phyloP scores from a whole-genome alignment of 179 eudicot genomes.

The Patellifolia procumbens region DNA sequence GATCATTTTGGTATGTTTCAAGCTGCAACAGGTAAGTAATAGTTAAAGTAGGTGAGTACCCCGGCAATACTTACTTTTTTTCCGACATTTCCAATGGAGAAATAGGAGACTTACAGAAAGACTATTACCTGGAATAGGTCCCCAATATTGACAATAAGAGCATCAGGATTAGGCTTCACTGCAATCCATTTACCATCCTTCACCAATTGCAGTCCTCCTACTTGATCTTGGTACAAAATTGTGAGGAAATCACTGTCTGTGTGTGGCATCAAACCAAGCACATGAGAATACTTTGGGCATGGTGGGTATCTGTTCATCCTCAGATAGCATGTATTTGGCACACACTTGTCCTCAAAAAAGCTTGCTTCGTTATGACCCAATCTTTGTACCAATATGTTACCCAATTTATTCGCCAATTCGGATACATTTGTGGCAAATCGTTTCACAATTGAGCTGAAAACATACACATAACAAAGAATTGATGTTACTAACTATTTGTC shows the following conservation, averaged over 20 bases:
- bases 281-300: conserved; percentile 57
- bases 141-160: conserved; percentile 83
- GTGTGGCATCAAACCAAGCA: conserved; percentile 83
- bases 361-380: conserved; percentile 43
- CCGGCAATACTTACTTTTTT: too few species aligned
- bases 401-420: conserved; percentile 63
- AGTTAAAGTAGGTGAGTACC: too few species aligned
- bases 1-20: too few species aligned
- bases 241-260: conserved; percentile 94
- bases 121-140: conserved; percentile 73
- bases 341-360: conserved; percentile 56
- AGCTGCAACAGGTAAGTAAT: too few species aligned
- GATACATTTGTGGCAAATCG: conserved; percentile 53
- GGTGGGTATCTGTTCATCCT: conserved; percentile 88
- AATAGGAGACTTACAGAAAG: too few species aligned
- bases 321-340: conserved; percentile 64
- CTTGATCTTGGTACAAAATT: conserved; percentile 72
- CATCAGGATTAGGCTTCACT: conserved; percentile 72
- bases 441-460: conserved; percentile 62
- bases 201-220: conserved; percentile 87
- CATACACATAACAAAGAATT: not conserved
- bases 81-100: too few species aligned
- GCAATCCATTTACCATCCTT: conserved; percentile 81
- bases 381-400: conserved; percentile 60
- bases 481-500: not conserved